phyloP scores from a whole-genome alignment of 108 stramenopile genomes.

The Mayamaea pseudoterrestris region DNA sequence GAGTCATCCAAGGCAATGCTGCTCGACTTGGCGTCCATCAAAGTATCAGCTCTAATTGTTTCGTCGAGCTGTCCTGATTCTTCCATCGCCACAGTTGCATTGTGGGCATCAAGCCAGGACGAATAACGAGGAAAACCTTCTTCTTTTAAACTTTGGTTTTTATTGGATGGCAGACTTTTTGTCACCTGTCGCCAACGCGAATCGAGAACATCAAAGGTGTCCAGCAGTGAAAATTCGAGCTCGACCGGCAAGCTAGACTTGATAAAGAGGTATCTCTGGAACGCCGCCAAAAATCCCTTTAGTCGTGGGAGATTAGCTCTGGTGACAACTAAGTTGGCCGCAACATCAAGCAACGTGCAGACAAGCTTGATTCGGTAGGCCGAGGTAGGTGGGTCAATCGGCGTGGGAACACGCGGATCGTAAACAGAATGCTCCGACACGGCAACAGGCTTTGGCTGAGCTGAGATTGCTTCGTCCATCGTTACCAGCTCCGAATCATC shows the following conservation, averaged over 20 bases:
- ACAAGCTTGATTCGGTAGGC: conserved; percentile 78
- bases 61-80: conserved; percentile 31
- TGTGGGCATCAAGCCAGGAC: conserved; percentile 78
- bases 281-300: conserved; percentile 57
- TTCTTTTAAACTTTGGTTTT: conserved; percentile 8
- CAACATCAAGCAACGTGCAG: conserved; percentile 72
- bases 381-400: conserved; percentile 75
- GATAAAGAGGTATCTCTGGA: conserved; percentile 91
- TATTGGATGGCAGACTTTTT: conserved; percentile 13
- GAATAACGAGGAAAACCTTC: conserved; percentile 46
- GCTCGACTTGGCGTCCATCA: conserved; percentile 37
- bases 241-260: conserved; percentile 82
- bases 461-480: conserved; percentile 19
- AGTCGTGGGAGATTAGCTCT: conserved; percentile 44
- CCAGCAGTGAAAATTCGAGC: conserved; percentile 84
- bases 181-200: conserved; percentile 46
- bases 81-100: conserved; percentile 57
- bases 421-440: conserved; percentile 63
- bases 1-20: conserved; percentile 25
- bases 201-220: conserved; percentile 84
- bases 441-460: conserved; percentile 26
- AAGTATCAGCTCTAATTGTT: conserved; percentile 26
- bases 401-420: conserved; percentile 82
- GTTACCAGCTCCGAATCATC: conserved; percentile 22
- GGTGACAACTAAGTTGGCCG: conserved; percentile 52